Base-by-base conservation (phyloP, 768 basidiomycete genomes). In the Podaxis mareebaensis region DNA sequence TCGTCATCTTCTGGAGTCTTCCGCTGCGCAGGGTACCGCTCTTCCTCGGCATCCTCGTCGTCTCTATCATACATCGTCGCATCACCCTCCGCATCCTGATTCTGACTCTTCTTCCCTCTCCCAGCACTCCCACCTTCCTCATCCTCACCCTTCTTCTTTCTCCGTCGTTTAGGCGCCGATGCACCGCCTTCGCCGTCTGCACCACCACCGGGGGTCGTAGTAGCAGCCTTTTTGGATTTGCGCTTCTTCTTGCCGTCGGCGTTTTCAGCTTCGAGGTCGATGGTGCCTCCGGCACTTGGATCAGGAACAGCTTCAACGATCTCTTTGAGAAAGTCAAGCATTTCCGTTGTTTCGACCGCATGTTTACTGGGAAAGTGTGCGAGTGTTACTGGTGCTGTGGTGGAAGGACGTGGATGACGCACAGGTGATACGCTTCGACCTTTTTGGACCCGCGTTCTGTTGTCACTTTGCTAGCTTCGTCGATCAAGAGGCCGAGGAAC, bases 371-470 rank as follows among this genome's bases (percentile, higher is more conserved):
- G 36, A 7, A 38, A 39, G 26, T 60, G 42, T 36, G 38, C 26
- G 33, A 55, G 40, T 40, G 30, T 36, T 20, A 7, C 11, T 28
- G 49, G 49, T 51, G 26, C 12, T 63, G 44, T 26, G 39, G 3
- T 26, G 30, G 15, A 42, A 63, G 24, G 51, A 30, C 46, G 11
- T 51, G 42, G 58, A 49, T n/a, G 51, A 88, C 94, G 67, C 67
- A 96, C 96, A 99, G 75, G 76, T 97, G 95, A 77, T 96, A 96
- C 0, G 89, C 88, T 68, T 96, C 94, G 53, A 99, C 87, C 72
- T 93, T 93, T 79, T 91, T 95, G 4, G 91, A 85, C 8, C 93
- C 91, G 52, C 94, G 82, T 46, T 88, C 83, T 1, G 80, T 65
- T 0, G 95, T 92, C 58, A 97, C 90, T 70, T 90, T 91, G 70